Conservation (phyloP, 192 early-diverging fungal genomes). For the Umbelopsis isabellina region DNA sequence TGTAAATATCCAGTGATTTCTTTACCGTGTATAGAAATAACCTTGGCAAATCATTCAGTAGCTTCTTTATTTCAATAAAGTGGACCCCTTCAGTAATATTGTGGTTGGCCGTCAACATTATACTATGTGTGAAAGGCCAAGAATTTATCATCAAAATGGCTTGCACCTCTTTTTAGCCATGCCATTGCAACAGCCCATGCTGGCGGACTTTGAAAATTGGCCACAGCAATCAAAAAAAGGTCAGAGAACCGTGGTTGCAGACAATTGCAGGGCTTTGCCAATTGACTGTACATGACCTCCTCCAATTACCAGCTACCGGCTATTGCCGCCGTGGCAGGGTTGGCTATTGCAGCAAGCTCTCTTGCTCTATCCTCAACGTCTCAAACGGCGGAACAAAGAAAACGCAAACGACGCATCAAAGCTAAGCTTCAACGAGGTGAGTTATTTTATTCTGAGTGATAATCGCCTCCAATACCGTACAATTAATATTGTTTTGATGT, state of each 20-base stretch:
- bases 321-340: constrained; percentile 39
- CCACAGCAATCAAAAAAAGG: too few species aligned
- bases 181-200: too few species aligned
- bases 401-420: constrained; percentile 33
- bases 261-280: not conserved
- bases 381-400: constrained; percentile 24
- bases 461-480: not conserved
- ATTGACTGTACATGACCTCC: constrained; percentile 16
- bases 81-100: too few species aligned
- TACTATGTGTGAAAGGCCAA: too few species aligned
- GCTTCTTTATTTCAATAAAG: too few species aligned
- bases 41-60: not conserved
- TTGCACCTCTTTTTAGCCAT: too few species aligned
- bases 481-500: not conserved
- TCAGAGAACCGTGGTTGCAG: too few species aligned
- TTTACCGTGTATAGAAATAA: not conserved
- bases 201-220: too few species aligned
- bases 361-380: constrained; percentile 25
- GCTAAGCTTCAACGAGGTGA: constrained; percentile 34
- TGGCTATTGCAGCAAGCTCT: constrained; percentile 37
- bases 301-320: constrained; percentile 43
- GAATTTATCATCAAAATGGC: too few species aligned
- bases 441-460: not conserved
- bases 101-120: too few species aligned
- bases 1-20: not conserved